Conservation (phyloP, 192 early-diverging fungal genomes). For the Linnemannia hyalina region DNA sequence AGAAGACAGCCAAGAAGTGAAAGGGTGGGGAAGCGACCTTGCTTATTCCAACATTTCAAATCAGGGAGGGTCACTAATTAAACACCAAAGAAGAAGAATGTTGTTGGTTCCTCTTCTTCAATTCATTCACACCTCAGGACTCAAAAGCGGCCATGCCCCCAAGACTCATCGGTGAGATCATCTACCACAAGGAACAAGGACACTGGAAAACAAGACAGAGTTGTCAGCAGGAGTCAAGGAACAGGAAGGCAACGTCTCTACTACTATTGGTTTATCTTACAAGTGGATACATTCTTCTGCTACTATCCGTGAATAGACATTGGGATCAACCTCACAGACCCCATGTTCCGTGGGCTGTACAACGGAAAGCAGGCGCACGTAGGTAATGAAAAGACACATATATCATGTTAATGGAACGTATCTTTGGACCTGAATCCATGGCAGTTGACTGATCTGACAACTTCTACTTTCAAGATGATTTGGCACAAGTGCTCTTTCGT, state of each 20-base stretch:
- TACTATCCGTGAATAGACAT: slow-evolving; percentile 70
- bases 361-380: slow-evolving; percentile 81
- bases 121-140: neutral
- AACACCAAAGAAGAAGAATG: neutral
- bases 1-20: neutral
- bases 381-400: slow-evolving; percentile 44
- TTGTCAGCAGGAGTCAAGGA: neutral
- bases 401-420: neutral
- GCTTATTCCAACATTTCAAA: neutral
- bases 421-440: neutral
- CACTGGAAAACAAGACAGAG: neutral
- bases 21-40: neutral
- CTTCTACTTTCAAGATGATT: slow-evolving; percentile 65
- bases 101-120: neutral
- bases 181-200: neutral
- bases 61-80: neutral
- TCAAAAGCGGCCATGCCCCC: slow-evolving; percentile 20
- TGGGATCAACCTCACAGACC: slow-evolving; percentile 90
- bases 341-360: slow-evolving; percentile 87
- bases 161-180: slow-evolving; percentile 34
- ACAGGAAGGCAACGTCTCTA: neutral
- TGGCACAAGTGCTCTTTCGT: slow-evolving; percentile 73
- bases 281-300: neutral
- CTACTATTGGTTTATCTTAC: neutral
- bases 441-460: neutral